Base-by-base conservation (phyloP, 2,329 filamentous ascomycete genomes). In the Chrysoporthe deuterocubensis region DNA sequence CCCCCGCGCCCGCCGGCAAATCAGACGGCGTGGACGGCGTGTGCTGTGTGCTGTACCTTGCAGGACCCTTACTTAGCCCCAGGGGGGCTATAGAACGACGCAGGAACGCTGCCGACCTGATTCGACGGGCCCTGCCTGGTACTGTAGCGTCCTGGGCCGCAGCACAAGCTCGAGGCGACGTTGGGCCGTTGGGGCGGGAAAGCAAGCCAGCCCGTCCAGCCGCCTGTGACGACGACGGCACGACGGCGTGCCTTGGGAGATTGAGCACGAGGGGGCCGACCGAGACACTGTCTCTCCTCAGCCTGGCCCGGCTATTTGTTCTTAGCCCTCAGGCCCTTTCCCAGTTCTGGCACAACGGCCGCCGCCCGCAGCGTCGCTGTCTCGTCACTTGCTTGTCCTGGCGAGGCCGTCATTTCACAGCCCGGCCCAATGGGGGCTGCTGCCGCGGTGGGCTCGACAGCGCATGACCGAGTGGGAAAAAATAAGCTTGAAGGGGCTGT, bases 11-110 rank as follows among this genome's bases (percentile, higher is more conserved):
- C 32, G 8, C n/a, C 3, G 26, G 21, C 46, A 42, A 63, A 65
- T 67, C 44, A 57, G 62, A 65, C 56, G 62, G 40, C 66, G 54
- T 54, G 26, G 56, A 43, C 14, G 32, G 52, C 13, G 4, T 56
- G 52, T n/a, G 48, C n/a, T 9, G 18, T 48, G 50, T 56, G 14
- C 32, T 56, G 52, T 57, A 40, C 54, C 54, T 57, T 57, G 54
- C 54, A 57, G 18, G 34, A 57, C 32, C 32, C 54, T 40, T 57
- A 34, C 54, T 57, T 32, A 32, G 50, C 50, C 50, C 50, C 50
- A 54, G 50, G 50, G 21, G 26, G 13, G 18, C 26, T 26, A 18
- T 37, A 57, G 21, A n/a, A 21, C 54, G 50, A 50, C 37, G 46
- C 46, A 61, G 57, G 50, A 57, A 50, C 57, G 46, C 56, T 37